Percentiles rank a stretch among this genome's conserved stretches.
phyloP scores from a whole-genome alignment of 164 flowering plant species.

The Aristolochia fimbriata region DNA sequence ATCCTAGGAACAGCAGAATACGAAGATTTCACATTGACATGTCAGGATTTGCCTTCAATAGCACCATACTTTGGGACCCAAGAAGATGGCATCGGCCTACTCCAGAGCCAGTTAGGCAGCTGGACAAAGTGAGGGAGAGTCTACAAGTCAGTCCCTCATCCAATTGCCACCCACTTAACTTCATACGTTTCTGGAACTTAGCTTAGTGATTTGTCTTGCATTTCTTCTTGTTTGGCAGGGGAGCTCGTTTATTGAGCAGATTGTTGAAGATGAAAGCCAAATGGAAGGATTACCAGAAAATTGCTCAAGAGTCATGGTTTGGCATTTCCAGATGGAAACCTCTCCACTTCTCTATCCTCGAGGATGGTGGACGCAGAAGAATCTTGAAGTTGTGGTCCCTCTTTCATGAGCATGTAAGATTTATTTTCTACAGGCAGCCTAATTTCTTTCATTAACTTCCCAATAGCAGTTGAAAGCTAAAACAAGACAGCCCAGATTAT shows the following conservation, averaged over 20 bases:
- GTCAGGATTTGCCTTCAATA: conserved; percentile 88
- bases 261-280: conserved; percentile 91
- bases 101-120: conserved; percentile 53
- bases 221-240: conserved; percentile 30
- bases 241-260: conserved; percentile 58
- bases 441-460: too few species aligned
- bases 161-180: not conserved
- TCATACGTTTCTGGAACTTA: not conserved
- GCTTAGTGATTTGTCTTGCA: not conserved
- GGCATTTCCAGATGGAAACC: conserved; percentile 48
- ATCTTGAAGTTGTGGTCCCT: conserved; percentile 29
- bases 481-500: too few species aligned
- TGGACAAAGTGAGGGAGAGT: conserved; percentile 42
- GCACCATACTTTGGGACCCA: conserved; percentile 85
- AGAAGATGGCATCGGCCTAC: conserved; percentile 72
- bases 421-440: too few species aligned
- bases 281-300: conserved; percentile 62
- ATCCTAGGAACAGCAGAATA: conserved; percentile 17
- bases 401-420: conserved; percentile 4
- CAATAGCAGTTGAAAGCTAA: too few species aligned
- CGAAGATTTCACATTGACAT: conserved; percentile 68
- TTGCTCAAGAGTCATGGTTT: conserved; percentile 56
- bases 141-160: conserved; percentile 39
- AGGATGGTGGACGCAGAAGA: conserved; percentile 37
- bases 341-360: conserved; percentile 30